Evolutionary conservation across 2,329 filamentous ascomycete species (phyloP).

Genomic region (Pestalotiopsis sp.): DNA sequence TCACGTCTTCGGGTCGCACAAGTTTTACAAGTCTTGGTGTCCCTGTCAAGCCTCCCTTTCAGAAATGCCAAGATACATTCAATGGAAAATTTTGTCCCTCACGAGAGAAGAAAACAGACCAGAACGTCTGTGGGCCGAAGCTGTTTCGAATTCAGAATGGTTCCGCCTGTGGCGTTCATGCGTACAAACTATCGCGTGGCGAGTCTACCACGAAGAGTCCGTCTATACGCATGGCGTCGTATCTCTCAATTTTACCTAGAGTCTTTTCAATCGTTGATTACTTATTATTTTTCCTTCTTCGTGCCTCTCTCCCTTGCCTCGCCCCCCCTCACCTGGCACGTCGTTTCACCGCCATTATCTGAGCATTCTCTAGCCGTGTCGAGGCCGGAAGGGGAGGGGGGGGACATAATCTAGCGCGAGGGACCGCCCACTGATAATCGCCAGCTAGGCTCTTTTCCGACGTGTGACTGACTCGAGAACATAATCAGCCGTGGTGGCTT

Average conservation of each 20-base stretch:
- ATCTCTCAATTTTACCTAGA: neutral
- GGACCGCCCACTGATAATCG: neutral
- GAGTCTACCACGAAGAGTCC: neutral
- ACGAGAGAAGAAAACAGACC: neutral
- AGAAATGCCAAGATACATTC: neutral
- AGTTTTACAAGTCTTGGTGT: no score
- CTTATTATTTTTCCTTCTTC: neutral
- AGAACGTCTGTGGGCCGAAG: neutral
- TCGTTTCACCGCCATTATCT: conserved; percentile 3
- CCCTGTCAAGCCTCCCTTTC: no score
- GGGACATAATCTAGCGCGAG: neutral
- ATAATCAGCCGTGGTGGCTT: neutral
- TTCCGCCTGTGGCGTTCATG: neutral
- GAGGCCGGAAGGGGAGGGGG: neutral
- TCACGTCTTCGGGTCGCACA: neutral
- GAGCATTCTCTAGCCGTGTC: neutral
- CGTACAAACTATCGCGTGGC: neutral
- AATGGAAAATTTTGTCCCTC: neutral
- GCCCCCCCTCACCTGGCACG: neutral
- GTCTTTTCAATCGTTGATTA: neutral
- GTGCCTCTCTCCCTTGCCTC: neutral
- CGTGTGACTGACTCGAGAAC: conserved; percentile 6
- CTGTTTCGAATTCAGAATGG: neutral
- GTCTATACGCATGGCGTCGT: neutral
- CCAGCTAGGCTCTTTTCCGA: neutral